Conservation (phyloP, 2,329 filamentous ascomycete species). For the Aureobasidium namibiae region DNA sequence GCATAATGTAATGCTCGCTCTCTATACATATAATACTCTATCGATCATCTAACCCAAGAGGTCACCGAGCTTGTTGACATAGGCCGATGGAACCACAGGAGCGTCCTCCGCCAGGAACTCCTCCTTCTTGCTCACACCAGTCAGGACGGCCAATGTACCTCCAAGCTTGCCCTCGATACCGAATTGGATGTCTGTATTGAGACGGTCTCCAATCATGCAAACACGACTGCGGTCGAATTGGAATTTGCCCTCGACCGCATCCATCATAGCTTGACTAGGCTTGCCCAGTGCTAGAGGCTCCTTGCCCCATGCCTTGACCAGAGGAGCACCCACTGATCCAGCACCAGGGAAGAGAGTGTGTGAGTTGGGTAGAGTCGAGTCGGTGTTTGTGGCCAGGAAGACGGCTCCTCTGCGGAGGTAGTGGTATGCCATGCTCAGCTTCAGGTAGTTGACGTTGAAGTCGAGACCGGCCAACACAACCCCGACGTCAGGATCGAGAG, state of each 20-base stretch:
- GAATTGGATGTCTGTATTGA: conserved; percentile 95
- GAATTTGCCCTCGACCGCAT: conserved; percentile 94
- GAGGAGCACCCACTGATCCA: conserved; percentile 69
- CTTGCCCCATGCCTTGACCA: conserved; percentile 55
- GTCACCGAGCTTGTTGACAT: conserved; percentile 78
- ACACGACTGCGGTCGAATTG: conserved; percentile 73
- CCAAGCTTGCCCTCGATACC: conserved; percentile 85
- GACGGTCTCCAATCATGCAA: conserved; percentile 91
- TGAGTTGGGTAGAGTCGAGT: conserved; percentile 78
- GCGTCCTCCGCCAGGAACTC: conserved; percentile 67
- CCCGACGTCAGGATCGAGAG: conserved; percentile 81
- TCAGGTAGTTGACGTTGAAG: conserved; percentile 92
- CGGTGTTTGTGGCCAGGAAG: conserved; percentile 89
- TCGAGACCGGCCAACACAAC: conserved; percentile 85
- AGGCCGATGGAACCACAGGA: conserved; percentile 66
- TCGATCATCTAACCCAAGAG: conserved; percentile 36
- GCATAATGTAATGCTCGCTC: not conserved
- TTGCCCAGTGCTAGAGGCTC: conserved; percentile 79
- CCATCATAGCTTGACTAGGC: conserved; percentile 98
- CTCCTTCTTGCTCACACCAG: conserved; percentile 77
- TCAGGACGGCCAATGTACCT: conserved; percentile 83
- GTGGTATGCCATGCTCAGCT: conserved; percentile 74
- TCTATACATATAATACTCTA: conserved; percentile 1
- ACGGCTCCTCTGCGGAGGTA: conserved; percentile 75
- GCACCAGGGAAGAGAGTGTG: conserved; percentile 85